These are phyloP conservation scores for Mangifera indica DNA, from an alignment of 345 rosid species.

Conservation along the genomic window DNA sequence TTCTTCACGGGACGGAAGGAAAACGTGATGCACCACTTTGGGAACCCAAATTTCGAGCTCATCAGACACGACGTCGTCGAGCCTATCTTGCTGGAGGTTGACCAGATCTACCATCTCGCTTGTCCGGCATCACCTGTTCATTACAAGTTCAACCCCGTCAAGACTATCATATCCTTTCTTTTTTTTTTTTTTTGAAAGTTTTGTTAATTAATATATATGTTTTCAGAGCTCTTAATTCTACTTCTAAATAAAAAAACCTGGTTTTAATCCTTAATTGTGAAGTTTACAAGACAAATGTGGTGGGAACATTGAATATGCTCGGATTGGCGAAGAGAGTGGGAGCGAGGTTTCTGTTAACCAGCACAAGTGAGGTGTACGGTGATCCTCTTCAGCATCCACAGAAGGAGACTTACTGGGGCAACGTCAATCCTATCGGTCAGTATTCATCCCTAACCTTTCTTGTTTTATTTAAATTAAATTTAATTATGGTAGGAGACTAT, in stretches of 20 bases:
- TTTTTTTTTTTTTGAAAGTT: background rate
- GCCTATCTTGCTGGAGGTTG: slow-evolving; percentile 85
- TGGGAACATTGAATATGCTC: slow-evolving; percentile 93
- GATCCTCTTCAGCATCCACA: slow-evolving; percentile 99
- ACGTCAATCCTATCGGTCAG: slow-evolving; percentile 97
- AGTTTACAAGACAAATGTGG: slow-evolving; percentile 84
- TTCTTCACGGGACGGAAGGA: slow-evolving; percentile 97
- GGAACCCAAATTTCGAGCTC: slow-evolving; percentile 88
- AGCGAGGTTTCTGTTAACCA: slow-evolving; percentile 81
- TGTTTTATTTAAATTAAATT: background rate
- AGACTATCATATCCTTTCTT: slow-evolving; percentile 75
- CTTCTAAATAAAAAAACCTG: background rate
- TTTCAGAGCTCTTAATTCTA: background rate
- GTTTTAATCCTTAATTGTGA: slow-evolving; percentile 26
- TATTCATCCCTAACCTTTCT: background rate
- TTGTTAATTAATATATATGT: background rate
- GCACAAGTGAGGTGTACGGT: slow-evolving; percentile 98
- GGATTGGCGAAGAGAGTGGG: slow-evolving; percentile 96
- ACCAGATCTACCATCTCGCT: slow-evolving; percentile 98
- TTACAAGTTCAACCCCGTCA: slow-evolving; percentile 95
- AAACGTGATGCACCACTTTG: slow-evolving; percentile 96
- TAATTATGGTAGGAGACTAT: too few relatives aligned
- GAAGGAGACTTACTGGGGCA: slow-evolving; percentile 99
- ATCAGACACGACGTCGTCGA: slow-evolving; percentile 97
- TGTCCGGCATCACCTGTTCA: slow-evolving; percentile 99